Percentiles rank a stretch among this genome's conserved stretches.
Conservation (phyloP, 441 rosid genomes). For the Erysimum cheiri region DNA sequence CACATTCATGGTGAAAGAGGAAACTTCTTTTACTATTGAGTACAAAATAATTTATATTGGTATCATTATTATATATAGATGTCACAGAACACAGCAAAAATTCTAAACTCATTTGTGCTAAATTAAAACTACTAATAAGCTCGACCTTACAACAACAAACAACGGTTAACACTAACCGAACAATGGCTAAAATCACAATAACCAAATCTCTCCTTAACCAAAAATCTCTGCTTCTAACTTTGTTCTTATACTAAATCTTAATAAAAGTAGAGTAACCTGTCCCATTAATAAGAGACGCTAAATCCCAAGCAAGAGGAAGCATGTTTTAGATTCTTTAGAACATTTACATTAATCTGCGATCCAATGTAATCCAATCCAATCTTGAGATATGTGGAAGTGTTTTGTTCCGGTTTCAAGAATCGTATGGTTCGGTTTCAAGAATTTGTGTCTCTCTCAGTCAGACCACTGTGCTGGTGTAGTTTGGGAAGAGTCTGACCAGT, state of each 20-base stretch:
- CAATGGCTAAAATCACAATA: constrained; percentile 11
- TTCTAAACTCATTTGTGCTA: constrained; percentile 18
- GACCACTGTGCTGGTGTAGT: constrained; percentile 56
- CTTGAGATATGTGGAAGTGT: constrained; percentile 17
- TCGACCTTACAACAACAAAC: constrained; percentile 34
- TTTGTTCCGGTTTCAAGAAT: constrained; percentile 33
- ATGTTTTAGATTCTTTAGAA: constrained; percentile 19
- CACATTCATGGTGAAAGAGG: not conserved
- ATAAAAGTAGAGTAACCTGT: constrained; percentile 31
- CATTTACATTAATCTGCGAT: constrained; percentile 34
- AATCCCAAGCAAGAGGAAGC: constrained; percentile 15
- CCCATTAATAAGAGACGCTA: constrained; percentile 11
- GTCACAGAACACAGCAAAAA: constrained; percentile 8
- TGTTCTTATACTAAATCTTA: constrained; percentile 17
- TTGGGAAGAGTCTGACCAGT: constrained; percentile 74
- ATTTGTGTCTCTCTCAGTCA: constrained; percentile 40
- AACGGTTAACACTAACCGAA: constrained; percentile 28
- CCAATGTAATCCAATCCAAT: constrained; percentile 15
- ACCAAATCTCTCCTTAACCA: constrained; percentile 25
- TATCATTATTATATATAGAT: not conserved
- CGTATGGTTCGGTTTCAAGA: constrained; percentile 34
- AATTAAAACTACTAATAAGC: constrained; percentile 7
- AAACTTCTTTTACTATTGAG: not conserved
- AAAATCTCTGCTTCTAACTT: constrained; percentile 32
- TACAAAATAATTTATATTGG: not conserved